Base-by-base conservation (phyloP, 1,284 basidiomycete species). In the Sutorius eximius region DNA sequence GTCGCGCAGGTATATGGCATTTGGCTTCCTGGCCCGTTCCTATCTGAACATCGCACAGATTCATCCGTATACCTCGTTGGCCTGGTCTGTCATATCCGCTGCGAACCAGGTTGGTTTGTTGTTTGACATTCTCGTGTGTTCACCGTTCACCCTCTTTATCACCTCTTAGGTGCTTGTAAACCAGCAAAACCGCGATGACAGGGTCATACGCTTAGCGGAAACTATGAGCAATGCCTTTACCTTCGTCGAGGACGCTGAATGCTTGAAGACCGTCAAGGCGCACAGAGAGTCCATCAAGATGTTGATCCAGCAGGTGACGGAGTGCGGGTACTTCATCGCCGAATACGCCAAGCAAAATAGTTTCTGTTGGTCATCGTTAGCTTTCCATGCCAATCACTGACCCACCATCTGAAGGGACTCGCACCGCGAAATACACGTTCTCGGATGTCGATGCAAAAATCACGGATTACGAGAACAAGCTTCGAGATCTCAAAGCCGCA, bases 81-180 rank as follows among this genome's bases (percentile, higher is more conserved):
- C 62, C 15, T 63, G 64, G 57, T 67, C 62, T 10, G 64, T 63
- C 2, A 53, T 63, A 48, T 65, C 65, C 3, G 60, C 64, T 43
- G 51, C 63, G 2, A 61, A 53, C n/a, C 29, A 55, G 53, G 65
- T 61, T 7, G 8, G 56, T 53, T 3, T 43, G 3, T 43, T 40
- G 3, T 1, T 49, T 6, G 9, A 12, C 2, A 13, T n/a, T 30
- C 18, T 45, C 3, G 13, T 1, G 3, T 1, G 13, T 12, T 52
- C 7, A 34, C 22, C 22, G 22, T 24, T 40, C 7, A 0, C 5
- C 15, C 0, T 2, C 3, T 37, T 33, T 36, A 13, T 43, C 44
- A 5, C 22, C 18, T 11, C 18, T 2, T 11, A 68, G 65, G 51
- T 68, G 1, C 55, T 66, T 12, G 27, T 62, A 18, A 52, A 60